These are phyloP conservation scores for Fragilaria radians DNA, from an alignment of 108 stramenopile species.

Conservation along the genomic window DNA sequence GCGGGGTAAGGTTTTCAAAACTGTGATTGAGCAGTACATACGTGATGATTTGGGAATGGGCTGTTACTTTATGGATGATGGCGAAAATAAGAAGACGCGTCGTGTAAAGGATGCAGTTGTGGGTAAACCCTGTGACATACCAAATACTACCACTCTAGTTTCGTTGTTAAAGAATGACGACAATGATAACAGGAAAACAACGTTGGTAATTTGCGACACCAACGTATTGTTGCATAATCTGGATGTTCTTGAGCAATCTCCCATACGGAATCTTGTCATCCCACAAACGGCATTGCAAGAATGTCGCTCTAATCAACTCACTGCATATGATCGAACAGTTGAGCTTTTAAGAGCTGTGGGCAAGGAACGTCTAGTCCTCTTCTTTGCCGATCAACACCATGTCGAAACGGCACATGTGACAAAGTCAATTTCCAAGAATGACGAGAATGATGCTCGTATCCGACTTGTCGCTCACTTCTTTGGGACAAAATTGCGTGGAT, in stretches of 20 bases:
- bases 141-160: conserved; percentile 26
- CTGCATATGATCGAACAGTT: conserved; percentile 66
- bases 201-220: conserved; percentile 66
- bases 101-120: conserved; percentile 46
- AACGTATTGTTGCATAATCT: conserved; percentile 82
- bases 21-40: conserved; percentile 67
- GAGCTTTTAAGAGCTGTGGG: conserved; percentile 51
- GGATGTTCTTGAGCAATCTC: conserved; percentile 67
- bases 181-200: conserved; percentile 9
- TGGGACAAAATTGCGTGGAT: conserved; percentile 33
- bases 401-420: conserved; percentile 45
- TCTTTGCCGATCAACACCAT: conserved; percentile 80
- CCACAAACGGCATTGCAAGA: conserved; percentile 76
- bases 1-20: conserved; percentile 74
- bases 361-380: conserved; percentile 37
- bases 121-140: conserved; percentile 54
- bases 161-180: conserved; percentile 13
- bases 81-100: conserved; percentile 11
- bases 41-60: conserved; percentile 84
- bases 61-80: conserved; percentile 30
- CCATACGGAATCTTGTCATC: conserved; percentile 73
- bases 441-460: conserved; percentile 75
- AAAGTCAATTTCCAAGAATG: conserved; percentile 38
- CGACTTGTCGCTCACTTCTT: conserved; percentile 63
- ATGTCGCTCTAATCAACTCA: conserved; percentile 60